phyloP scores from a whole-genome alignment of 805 yeast species.

The Ogataea nonfermentans region DNA sequence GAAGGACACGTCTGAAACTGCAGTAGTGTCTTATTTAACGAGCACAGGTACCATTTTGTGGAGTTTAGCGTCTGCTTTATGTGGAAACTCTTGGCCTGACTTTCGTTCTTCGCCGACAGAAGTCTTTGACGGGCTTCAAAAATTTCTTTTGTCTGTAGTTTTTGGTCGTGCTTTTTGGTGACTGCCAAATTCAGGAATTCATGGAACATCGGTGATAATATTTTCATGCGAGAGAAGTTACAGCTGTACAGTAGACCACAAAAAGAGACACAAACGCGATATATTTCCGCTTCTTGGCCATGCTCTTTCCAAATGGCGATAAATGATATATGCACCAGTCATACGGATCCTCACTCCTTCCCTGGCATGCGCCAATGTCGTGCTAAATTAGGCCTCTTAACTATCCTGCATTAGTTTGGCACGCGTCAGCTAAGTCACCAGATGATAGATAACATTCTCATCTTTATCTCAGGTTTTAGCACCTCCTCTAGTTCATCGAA shows the following conservation, averaged over 20 bases:
- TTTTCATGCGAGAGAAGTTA: constrained; percentile 4
- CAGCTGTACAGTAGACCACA: neutral
- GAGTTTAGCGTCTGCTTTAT: too few relatives aligned
- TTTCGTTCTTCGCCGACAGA: too few relatives aligned
- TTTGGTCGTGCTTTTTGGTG: neutral
- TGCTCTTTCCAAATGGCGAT: neutral
- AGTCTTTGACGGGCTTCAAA: too few relatives aligned
- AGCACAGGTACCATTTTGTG: too few relatives aligned
- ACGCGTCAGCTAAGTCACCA: too few relatives aligned
- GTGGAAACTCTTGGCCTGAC: too few relatives aligned
- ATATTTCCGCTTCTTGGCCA: too few relatives aligned
- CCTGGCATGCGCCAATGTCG: constrained; percentile 6
- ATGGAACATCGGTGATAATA: neutral
- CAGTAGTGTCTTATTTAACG: too few relatives aligned
- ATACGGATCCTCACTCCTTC: constrained; percentile 2
- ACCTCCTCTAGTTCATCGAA: too few relatives aligned
- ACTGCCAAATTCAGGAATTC: neutral
- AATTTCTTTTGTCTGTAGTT: neutral
- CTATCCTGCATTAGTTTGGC: too few relatives aligned
- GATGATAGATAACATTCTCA: neutral
- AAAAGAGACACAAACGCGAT: neutral
- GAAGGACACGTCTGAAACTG: too few relatives aligned
- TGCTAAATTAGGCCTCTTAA: too few relatives aligned
- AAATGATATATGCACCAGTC: neutral
- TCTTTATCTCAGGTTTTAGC: neutral